phyloP scores from a whole-genome alignment of 257 asterid species.

The Ilex asprella region DNA sequence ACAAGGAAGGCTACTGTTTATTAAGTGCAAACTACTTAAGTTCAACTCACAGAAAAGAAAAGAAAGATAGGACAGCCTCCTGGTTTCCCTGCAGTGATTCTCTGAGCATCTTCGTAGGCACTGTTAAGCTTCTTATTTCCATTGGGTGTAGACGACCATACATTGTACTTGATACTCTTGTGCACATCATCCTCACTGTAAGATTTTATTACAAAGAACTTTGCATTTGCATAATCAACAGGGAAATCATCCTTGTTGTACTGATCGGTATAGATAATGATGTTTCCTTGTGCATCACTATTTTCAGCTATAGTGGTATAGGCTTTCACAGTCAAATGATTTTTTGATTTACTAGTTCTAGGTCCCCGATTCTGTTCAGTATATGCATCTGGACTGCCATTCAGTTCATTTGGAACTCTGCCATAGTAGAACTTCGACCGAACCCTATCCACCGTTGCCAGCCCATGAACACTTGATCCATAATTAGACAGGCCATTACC shows the following conservation, averaged over 20 bases:
- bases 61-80: constrained; percentile 76
- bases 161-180: constrained; percentile 82
- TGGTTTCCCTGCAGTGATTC: constrained; percentile 47
- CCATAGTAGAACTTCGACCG: constrained; percentile 36
- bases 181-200: constrained; percentile 98
- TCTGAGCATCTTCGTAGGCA: constrained; percentile 79
- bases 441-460: constrained; percentile 35
- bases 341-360: constrained; percentile 37
- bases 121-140: constrained; percentile 77
- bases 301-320: constrained; percentile 66
- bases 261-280: constrained; percentile 46
- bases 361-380: constrained; percentile 41
- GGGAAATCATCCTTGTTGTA: constrained; percentile 57
- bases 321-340: constrained; percentile 57
- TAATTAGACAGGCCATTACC: constrained; percentile 38
- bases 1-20: background rate
- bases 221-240: constrained; percentile 47
- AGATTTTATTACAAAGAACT: constrained; percentile 86
- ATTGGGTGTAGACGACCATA: constrained; percentile 96
- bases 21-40: background rate
- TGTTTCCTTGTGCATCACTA: constrained; percentile 73
- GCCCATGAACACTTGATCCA: constrained; percentile 29
- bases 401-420: constrained; percentile 30
- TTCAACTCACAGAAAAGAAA: constrained; percentile 71
- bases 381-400: constrained; percentile 30